These are phyloP conservation scores for Penium margaritaceum DNA, from an alignment of 139 green algal species.

Conservation along the genomic window DNA sequence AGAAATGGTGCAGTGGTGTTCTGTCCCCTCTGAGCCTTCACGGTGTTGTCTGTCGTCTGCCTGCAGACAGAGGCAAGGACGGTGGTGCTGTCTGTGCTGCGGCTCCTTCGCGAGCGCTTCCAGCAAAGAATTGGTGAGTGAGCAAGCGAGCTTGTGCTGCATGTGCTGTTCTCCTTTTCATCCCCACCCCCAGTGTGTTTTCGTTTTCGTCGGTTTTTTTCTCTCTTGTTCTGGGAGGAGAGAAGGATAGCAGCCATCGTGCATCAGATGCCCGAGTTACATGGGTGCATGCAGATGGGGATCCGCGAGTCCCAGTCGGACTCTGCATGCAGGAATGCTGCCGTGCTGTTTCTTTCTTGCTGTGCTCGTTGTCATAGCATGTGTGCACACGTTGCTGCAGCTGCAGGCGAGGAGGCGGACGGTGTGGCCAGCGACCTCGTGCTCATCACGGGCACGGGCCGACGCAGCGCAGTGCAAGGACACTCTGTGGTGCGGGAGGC, in stretches of 20 bases:
- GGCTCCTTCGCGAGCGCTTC: conserved; percentile 23
- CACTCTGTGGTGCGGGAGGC: conserved; percentile 9
- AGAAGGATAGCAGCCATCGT: neutral
- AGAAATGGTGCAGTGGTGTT: too few relatives aligned
- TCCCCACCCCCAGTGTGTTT: too few relatives aligned
- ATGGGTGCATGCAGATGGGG: neutral
- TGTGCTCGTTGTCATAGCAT: too few relatives aligned
- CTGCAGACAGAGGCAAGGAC: conserved; percentile 33
- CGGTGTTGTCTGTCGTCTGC: too few relatives aligned
- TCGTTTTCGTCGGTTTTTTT: too few relatives aligned
- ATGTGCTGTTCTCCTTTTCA: too few relatives aligned
- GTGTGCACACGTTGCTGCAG: neutral
- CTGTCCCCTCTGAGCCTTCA: too few relatives aligned
- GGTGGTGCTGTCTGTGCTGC: conserved; percentile 34
- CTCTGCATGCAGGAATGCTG: neutral
- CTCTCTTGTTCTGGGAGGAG: too few relatives aligned
- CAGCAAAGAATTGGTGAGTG: neutral
- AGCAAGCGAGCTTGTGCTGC: neutral
- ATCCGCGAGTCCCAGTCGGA: neutral
- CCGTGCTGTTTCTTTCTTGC: too few relatives aligned
- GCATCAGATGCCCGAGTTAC: neutral
- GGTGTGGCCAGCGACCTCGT: conserved; percentile 1
- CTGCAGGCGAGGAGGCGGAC: neutral
- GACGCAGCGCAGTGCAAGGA: neutral
- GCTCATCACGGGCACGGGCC: conserved; percentile 15